Evolutionary conservation across 2,329 filamentous ascomycete genomes (phyloP).

Genomic region (Didymella segeticola): DNA sequence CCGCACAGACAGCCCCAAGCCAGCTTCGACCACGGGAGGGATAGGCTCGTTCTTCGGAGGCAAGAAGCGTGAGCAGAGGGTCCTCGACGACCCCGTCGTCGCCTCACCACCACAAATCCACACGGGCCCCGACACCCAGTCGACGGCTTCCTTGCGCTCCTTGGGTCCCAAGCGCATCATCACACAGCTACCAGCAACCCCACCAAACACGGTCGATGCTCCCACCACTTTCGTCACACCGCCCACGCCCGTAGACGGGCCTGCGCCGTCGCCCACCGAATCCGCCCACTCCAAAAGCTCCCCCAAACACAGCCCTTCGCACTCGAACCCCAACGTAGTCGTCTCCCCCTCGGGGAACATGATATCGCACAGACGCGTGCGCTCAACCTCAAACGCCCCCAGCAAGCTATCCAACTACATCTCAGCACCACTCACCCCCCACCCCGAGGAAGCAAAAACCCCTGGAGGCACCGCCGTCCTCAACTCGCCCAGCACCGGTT

Average conservation of each 20-base stretch:
- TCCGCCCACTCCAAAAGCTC: slow-evolving; percentile 33
- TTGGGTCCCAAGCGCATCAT: slow-evolving; percentile 44
- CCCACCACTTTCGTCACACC: slow-evolving; percentile 68
- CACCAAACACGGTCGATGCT: slow-evolving; percentile 51
- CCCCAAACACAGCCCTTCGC: slow-evolving; percentile 40
- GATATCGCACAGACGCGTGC: slow-evolving; percentile 73
- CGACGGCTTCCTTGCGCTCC: slow-evolving; percentile 33
- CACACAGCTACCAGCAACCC: slow-evolving; percentile 51
- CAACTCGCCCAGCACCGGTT: slow-evolving; percentile 60
- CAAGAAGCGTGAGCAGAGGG: slow-evolving; percentile 41
- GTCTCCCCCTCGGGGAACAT: slow-evolving; percentile 72
- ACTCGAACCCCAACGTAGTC: slow-evolving; percentile 59
- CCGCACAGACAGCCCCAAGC: slow-evolving; percentile 49
- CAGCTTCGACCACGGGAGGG: slow-evolving; percentile 43
- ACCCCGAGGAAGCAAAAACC: slow-evolving; percentile 72
- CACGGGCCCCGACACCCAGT: slow-evolving; percentile 40
- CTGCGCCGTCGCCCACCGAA: slow-evolving; percentile 43
- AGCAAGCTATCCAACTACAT: slow-evolving; percentile 86
- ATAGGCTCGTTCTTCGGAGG: slow-evolving; percentile 54
- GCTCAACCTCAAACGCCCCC: slow-evolving; percentile 66
- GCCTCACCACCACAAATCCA: slow-evolving; percentile 43
- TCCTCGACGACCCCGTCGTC: slow-evolving; percentile 37
- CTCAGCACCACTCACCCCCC: slow-evolving; percentile 73
- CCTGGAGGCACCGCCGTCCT: slow-evolving; percentile 60
- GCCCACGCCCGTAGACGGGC: slow-evolving; percentile 64